These are phyloP conservation scores for Raphanus sativus DNA, from an alignment of 345 rosid species.

Conservation along the genomic window DNA sequence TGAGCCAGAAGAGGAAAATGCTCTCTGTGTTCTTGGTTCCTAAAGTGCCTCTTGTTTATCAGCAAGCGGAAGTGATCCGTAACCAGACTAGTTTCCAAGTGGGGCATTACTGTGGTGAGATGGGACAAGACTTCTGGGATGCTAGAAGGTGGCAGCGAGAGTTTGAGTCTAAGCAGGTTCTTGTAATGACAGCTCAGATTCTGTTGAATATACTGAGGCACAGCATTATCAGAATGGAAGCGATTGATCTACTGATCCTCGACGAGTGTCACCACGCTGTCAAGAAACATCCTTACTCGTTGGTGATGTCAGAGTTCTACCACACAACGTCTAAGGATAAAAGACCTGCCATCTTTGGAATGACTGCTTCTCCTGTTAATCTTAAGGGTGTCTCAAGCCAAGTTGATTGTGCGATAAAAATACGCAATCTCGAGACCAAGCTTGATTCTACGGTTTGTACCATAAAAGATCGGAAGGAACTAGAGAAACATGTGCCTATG, in stretches of 20 bases:
- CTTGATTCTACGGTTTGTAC: constrained; percentile 90
- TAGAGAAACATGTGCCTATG: constrained; percentile 97
- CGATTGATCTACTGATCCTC: constrained; percentile 81
- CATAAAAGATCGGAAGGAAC: constrained; percentile 89
- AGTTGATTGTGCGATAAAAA: constrained; percentile 94
- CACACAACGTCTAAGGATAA: constrained; percentile 86
- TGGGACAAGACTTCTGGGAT: constrained; percentile 98
- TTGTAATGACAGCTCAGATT: constrained; percentile 98
- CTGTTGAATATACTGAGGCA: constrained; percentile 92
- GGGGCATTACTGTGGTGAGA: constrained; percentile 96
- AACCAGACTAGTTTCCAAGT: constrained; percentile 72
- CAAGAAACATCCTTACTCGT: constrained; percentile 96
- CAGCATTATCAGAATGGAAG: constrained; percentile 91
- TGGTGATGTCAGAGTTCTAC: constrained; percentile 98
- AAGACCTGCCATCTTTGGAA: constrained; percentile 93
- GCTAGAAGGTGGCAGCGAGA: constrained; percentile 90
- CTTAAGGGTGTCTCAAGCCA: constrained; percentile 98
- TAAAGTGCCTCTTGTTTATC: constrained; percentile 95
- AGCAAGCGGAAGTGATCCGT: constrained; percentile 97
- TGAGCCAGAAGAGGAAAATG: constrained; percentile 66
- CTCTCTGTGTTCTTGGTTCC: constrained; percentile 97
- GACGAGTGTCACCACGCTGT: constrained; percentile 99
- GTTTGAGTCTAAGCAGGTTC: constrained; percentile 92
- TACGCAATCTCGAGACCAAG: constrained; percentile 96
- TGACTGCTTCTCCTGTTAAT: constrained; percentile 99